phyloP scores from a whole-genome alignment of 805 yeast species.

The Debaryomyces maramus region DNA sequence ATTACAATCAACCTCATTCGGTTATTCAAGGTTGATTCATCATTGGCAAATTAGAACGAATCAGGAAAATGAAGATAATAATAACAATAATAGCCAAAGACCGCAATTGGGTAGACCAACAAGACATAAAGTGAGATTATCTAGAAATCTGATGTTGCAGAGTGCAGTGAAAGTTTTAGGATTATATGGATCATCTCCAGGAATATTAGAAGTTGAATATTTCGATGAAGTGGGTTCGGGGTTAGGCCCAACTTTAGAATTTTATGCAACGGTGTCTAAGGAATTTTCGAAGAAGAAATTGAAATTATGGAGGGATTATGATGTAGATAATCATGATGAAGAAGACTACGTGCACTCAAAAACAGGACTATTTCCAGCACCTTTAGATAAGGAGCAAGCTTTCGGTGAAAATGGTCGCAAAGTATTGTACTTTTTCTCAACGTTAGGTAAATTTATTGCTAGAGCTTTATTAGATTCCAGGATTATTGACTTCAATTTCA shows the following conservation, averaged over 20 bases:
- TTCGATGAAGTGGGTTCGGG: constrained; percentile 95
- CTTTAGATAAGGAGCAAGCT: constrained; percentile 37
- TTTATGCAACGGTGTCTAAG: constrained; percentile 77
- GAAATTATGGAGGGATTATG: constrained; percentile 65
- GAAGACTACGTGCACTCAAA: constrained; percentile 40
- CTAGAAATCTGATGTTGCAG: constrained; percentile 66
- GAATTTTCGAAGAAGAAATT: constrained; percentile 62
- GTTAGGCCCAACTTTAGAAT: constrained; percentile 92
- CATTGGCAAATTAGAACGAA: constrained; percentile 61
- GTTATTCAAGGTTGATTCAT: constrained; percentile 78
- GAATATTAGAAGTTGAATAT: constrained; percentile 82
- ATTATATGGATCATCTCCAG: constrained; percentile 75
- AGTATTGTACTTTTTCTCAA: constrained; percentile 53
- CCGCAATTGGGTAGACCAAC: constrained; percentile 72
- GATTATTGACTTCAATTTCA: constrained; percentile 79
- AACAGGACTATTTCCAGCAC: constrained; percentile 74
- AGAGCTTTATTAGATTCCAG: constrained; percentile 86
- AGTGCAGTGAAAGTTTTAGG: constrained; percentile 80
- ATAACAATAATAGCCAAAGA: constrained; percentile 13
- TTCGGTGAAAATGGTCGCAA: constrained; percentile 38
- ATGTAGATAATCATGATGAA: constrained; percentile 10
- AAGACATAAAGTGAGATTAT: constrained; percentile 76
- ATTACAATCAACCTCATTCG: constrained; percentile 85
- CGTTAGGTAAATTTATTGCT: constrained; percentile 82
- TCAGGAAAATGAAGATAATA: constrained; percentile 38